Evolutionary conservation across 139 green algal genomes (phyloP).

Genomic region (Chlamydomonas sphaeroides): DNA sequence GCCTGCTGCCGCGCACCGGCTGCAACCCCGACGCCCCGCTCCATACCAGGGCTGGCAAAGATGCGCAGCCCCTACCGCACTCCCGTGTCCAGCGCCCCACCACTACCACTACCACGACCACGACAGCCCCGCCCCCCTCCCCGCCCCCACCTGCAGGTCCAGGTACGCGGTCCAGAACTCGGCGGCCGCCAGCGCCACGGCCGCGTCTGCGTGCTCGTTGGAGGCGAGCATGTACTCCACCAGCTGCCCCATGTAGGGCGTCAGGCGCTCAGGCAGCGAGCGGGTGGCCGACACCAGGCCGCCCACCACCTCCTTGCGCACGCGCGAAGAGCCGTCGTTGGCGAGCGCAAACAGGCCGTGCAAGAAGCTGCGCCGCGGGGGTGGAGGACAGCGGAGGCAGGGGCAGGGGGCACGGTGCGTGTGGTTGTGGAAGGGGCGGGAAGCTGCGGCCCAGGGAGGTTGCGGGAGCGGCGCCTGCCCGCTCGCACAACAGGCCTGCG

Average conservation of each 20-base stretch:
- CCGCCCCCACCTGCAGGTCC: too few relatives aligned
- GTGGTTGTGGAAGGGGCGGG: too few relatives aligned
- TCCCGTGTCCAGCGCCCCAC: too few relatives aligned
- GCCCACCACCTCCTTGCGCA: conserved; percentile 87
- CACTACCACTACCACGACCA: too few relatives aligned
- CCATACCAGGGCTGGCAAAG: too few relatives aligned
- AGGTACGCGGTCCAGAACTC: conserved; percentile 95
- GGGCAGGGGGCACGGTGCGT: neutral
- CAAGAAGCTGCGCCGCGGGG: conserved; percentile 67
- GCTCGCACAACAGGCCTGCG: too few relatives aligned
- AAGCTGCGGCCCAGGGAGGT: too few relatives aligned
- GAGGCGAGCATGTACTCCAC: conserved; percentile 96
- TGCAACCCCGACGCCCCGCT: too few relatives aligned
- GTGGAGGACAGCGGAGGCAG: neutral
- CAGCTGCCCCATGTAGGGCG: conserved; percentile 80
- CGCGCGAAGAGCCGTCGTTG: conserved; percentile 69
- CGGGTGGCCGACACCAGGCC: conserved; percentile 86
- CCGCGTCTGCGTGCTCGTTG: conserved; percentile 75
- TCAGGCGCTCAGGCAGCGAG: conserved; percentile 78
- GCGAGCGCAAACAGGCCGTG: conserved; percentile 91
- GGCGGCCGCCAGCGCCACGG: conserved; percentile 91
- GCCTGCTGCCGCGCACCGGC: too few relatives aligned
- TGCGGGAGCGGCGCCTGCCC: too few relatives aligned
- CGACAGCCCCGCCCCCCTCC: too few relatives aligned
- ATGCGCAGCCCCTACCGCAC: too few relatives aligned